Base-by-base conservation (phyloP, 768 basidiomycete species). In the Sarcodon aspratus region DNA sequence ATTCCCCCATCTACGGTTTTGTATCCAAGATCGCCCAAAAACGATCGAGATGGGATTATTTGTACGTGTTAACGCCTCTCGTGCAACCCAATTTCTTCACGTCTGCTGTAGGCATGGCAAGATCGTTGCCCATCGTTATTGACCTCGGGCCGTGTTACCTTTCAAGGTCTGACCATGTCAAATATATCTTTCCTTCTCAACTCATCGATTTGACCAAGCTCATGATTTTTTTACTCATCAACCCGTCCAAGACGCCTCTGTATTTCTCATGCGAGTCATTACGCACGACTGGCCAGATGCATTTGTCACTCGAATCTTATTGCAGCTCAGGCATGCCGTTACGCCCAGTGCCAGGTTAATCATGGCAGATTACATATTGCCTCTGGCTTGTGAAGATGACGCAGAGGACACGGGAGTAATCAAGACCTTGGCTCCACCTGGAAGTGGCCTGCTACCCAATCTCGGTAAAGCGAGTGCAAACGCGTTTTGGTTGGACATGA, bases 141-240 rank as follows among this genome's bases (percentile, higher is more conserved):
- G 9, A 73, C 76, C 21, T 67, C 69, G 9, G 73, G 74, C 18
- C 69, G 71, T 1, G 79, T 73, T 1, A 54, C 61, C 44, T 81
- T 85, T 54, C 74, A 77, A 42, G 40, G 40, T 42, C 69, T 27
- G 21, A 73, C 77, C 70, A 50, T 38, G 50, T 12, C 45, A 36
- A 44, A 21, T 17, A 31, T 43, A 51, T 36, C 44, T 42, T 3
- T 11, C 33, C 8, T 27, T 46, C 11, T 42, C 40, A 15, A 13
- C 40, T 42, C 13, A 42, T 42, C 11, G 8, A 42, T 13, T 9
- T 13, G 9, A 42, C 15, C 40, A 27, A 79, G 82, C 73, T 1
- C 85, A 89, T 55, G 83, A 88, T 64, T 89, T 88, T 59, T 88
- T 89, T 60, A 73, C 69, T 4, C 73, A 78, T 0, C 86, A 89